Conservation (phyloP, 2,329 filamentous ascomycete genomes). For the Westerdykella ornata region DNA sequence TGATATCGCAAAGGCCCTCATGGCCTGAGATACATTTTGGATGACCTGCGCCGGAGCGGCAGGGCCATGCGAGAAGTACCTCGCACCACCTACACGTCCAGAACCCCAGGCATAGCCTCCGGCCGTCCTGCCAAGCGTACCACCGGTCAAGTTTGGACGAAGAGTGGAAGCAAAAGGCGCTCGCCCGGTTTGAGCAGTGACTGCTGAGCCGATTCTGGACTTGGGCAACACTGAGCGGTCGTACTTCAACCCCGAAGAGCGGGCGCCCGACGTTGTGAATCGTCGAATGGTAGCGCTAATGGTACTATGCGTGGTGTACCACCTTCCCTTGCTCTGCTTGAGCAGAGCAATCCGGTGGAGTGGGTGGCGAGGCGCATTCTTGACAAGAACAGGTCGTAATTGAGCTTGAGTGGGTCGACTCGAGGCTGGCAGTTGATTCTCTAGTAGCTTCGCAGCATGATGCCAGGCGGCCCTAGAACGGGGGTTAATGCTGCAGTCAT, state of each 20-base stretch:
- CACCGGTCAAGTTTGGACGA: conserved; percentile 85
- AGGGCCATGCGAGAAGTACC: conserved; percentile 87
- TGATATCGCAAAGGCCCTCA: conserved; percentile 86
- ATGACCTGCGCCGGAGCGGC: conserved; percentile 83
- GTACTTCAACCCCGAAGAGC: conserved; percentile 38
- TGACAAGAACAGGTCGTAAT: conserved; percentile 55
- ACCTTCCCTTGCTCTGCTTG: conserved; percentile 57
- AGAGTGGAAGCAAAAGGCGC: conserved; percentile 84
- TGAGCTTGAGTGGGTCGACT: conserved; percentile 42
- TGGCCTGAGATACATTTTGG: conserved; percentile 88
- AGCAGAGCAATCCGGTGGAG: conserved; percentile 57
- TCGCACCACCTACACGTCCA: conserved; percentile 61
- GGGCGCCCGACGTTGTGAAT: conserved; percentile 47
- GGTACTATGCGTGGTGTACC: conserved; percentile 53
- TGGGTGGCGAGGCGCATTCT: conserved; percentile 52
- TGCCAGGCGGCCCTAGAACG: conserved; percentile 42
- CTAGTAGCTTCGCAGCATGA: conserved; percentile 42
- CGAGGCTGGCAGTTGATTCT: conserved; percentile 40
- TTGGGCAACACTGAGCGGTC: conserved; percentile 50
- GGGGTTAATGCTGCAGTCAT: conserved; percentile 4
- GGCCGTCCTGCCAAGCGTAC: conserved; percentile 73
- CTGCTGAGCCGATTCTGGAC: conserved; percentile 50
- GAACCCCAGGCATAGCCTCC: conserved; percentile 80
- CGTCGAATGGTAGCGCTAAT: conserved; percentile 43
- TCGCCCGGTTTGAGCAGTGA: conserved; percentile 61